Base-by-base conservation (phyloP, 192 early-diverging fungal genomes). In the Coemansia asiatica region DNA sequence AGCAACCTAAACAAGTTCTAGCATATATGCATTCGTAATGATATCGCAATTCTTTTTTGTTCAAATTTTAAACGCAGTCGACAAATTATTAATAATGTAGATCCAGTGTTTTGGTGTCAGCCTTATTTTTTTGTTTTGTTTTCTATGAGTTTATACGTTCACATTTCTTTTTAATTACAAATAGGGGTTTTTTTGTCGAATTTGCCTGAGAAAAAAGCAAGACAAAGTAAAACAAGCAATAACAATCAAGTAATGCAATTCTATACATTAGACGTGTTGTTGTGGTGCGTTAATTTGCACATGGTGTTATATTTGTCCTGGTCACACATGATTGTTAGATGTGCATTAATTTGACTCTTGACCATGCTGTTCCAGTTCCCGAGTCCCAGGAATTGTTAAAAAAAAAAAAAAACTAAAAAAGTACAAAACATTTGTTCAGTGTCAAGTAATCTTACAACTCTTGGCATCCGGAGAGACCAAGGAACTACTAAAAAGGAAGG, bases 271-370 rank as follows among this genome's bases (percentile, higher is more conserved):
- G 9, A 18, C 50, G 9, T 19, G 51, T 9, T 54, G 40, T 33
- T 44, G 25, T 27, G 13, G 23, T 54, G 22, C 51, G 23, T 54
- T 16, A 54, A 54, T 54, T 54, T 54, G 51, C 51, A 15, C 51
- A 54, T 12, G n/a, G n/a, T n/a, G 51, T 54, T 54, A 27, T 54
- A 54, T 27, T 27, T 54, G 23, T 54, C 27, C 9, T 28, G 13
- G 25, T 27, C 13, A 15, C 40, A 44, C 40, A 44, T 44, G 40
- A 44, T 44, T 44, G 9, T 44, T 44, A 13, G 16, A 15, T 44
- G 40, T 18, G 40, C 40, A 44, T 53, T 53, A 53, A 53, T 53
- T 53, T 26, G 26, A 53, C 50, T 53, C 19, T 53, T 53, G 40
- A 15, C 40, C 5, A 44, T 44, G 13, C 16, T 44, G 13, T 44